Conservation (phyloP, 2,329 filamentous ascomycete genomes). For the Mycosphaerelloides madeirae region DNA sequence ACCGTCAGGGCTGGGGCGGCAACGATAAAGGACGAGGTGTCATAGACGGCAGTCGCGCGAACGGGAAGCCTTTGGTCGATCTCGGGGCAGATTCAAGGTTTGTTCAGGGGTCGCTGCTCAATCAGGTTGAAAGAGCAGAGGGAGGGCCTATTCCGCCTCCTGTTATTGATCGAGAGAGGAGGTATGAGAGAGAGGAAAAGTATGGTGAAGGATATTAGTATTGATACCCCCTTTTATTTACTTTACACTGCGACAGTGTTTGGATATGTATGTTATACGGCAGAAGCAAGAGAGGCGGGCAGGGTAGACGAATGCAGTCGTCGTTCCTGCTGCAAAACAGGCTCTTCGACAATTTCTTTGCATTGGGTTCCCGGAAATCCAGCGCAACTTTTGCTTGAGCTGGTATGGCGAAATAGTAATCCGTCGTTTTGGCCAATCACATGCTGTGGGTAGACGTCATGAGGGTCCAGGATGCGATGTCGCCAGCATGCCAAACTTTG, state of each 20-base stretch:
- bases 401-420: too few relatives aligned
- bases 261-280: neutral
- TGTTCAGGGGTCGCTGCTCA: constrained; percentile 46
- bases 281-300: neutral
- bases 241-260: neutral
- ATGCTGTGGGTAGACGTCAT: neutral
- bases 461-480: neutral
- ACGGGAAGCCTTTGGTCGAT: constrained; percentile 42
- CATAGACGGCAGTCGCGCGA: constrained; percentile 42
- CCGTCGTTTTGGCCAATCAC: neutral
- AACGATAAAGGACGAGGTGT: constrained; percentile 40
- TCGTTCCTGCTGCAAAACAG: too few relatives aligned
- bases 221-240: constrained; percentile 6
- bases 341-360: too few relatives aligned
- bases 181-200: constrained; percentile 13
- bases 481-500: neutral
- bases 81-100: constrained; percentile 40
- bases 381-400: too few relatives aligned
- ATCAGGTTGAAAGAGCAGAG: constrained; percentile 35
- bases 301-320: too few relatives aligned
- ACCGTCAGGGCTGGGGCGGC: constrained; percentile 37
- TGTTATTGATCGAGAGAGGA: constrained; percentile 36
- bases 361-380: too few relatives aligned
- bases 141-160: constrained; percentile 28
- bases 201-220: constrained; percentile 5